phyloP scores from a whole-genome alignment of 345 rosid genomes.

The Balakata baccata region DNA sequence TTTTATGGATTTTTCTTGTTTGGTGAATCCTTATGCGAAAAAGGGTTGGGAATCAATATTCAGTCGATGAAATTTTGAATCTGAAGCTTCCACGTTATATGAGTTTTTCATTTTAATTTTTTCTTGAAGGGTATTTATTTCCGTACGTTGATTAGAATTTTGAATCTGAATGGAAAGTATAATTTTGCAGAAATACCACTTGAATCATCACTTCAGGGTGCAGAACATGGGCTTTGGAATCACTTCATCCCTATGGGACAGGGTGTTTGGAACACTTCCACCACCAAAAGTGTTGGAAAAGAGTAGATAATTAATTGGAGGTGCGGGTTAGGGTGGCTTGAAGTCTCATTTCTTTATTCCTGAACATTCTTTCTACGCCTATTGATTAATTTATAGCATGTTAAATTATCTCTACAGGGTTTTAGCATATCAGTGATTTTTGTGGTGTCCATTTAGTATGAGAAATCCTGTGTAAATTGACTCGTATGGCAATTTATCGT shows the following conservation, averaged over 20 bases:
- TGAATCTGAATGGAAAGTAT: neutral
- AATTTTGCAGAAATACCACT: slow-evolving; percentile 74
- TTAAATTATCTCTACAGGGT: slow-evolving; percentile 4
- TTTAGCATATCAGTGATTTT: slow-evolving; percentile 9
- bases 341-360: neutral
- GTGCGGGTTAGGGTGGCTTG: neutral
- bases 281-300: slow-evolving; percentile 18
- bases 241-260: slow-evolving; percentile 89
- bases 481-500: neutral
- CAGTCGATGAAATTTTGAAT: neutral
- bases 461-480: slow-evolving; percentile 13
- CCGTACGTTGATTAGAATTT: neutral
- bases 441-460: neutral
- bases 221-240: slow-evolving; percentile 88
- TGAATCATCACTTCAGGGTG: slow-evolving; percentile 89
- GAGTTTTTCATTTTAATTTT: neutral
- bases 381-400: slow-evolving; percentile 11
- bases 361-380: slow-evolving; percentile 6
- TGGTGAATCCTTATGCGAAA: too few species aligned
- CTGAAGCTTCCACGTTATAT: neutral
- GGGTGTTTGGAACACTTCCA: slow-evolving; percentile 82
- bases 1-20: too few species aligned
- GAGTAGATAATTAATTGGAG: slow-evolving; percentile 7
- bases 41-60: too few species aligned
- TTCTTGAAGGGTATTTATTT: neutral